These are phyloP conservation scores for Spathaspora sp. DNA, from an alignment of 1,139 yeast species.

Conservation along the genomic window DNA sequence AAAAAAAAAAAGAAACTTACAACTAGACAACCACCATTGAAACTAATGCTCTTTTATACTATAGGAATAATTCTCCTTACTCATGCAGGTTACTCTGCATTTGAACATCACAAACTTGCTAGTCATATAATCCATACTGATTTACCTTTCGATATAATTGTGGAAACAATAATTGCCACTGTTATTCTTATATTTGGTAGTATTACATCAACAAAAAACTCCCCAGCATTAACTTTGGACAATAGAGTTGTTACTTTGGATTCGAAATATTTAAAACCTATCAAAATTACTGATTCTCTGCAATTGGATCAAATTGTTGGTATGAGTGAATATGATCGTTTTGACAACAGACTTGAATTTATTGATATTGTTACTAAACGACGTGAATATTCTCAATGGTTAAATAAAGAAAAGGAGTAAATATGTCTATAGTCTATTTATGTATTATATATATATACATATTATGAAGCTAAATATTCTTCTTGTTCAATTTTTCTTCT, in stretches of 20 bases:
- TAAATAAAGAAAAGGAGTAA: conserved; percentile 10
- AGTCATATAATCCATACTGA: conserved; percentile 15
- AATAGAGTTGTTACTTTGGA: conserved; percentile 21
- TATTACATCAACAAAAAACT: conserved; percentile 25
- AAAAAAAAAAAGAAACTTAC: conserved; percentile 1
- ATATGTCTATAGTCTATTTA: conserved; percentile 1
- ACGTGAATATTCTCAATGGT: conserved; percentile 41
- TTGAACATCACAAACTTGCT: conserved; percentile 46
- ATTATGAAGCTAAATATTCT: conserved; percentile 5
- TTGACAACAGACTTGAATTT: conserved; percentile 45
- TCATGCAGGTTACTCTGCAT: conserved; percentile 54
- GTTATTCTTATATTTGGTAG: conserved; percentile 38
- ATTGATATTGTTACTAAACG: conserved; percentile 45
- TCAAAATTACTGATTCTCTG: conserved; percentile 49
- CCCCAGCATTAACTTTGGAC: conserved; percentile 21
- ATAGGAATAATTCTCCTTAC: conserved; percentile 35
- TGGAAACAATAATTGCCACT: conserved; percentile 45
- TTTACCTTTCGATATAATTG: conserved; percentile 38
- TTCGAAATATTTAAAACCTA: conserved; percentile 38
- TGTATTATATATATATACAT: neutral
- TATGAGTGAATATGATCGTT: conserved; percentile 40
- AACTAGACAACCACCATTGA: conserved; percentile 1
- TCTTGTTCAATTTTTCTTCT: conserved; percentile 32
- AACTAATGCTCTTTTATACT: conserved; percentile 17
- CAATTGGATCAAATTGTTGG: conserved; percentile 45